Evolutionary conservation across 495 filamentous ascomycete genomes (phyloP).

Genomic region (Echria macrotheca): DNA sequence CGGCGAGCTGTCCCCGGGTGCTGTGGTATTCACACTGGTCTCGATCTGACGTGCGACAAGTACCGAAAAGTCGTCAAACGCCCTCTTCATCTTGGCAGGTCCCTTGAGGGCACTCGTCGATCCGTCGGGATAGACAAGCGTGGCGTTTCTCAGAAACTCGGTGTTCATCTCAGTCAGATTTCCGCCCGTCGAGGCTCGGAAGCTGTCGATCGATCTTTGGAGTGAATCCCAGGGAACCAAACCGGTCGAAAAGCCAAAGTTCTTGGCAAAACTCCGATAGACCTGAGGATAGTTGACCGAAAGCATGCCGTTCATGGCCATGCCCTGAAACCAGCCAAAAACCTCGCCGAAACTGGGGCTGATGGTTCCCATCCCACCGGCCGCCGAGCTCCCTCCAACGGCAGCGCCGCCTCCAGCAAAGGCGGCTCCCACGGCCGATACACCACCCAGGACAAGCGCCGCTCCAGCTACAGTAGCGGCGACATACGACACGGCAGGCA

Average conservation of each 20-base stretch:
- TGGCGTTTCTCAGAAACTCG: slow-evolving; percentile 65
- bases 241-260: slow-evolving; percentile 89
- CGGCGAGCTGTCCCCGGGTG: slow-evolving; percentile 11
- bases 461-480: slow-evolving; percentile 85
- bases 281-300: slow-evolving; percentile 80
- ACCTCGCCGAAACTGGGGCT: slow-evolving; percentile 86
- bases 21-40: slow-evolving; percentile 44
- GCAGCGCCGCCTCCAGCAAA: slow-evolving; percentile 40
- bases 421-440: slow-evolving; percentile 63
- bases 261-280: slow-evolving; percentile 82
- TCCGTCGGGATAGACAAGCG: slow-evolving; percentile 56
- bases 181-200: slow-evolving; percentile 74
- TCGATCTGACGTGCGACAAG: slow-evolving; percentile 47
- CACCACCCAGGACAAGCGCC: slow-evolving; percentile 67
- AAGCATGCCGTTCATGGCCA: slow-evolving; percentile 95
- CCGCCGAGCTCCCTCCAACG: slow-evolving; percentile 38
- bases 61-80: slow-evolving; percentile 41
- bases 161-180: slow-evolving; percentile 78
- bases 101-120: slow-evolving; percentile 33
- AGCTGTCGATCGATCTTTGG: slow-evolving; percentile 80
- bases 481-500: slow-evolving; percentile 75
- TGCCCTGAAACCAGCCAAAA: slow-evolving; percentile 83
- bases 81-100: slow-evolving; percentile 48
- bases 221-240: slow-evolving; percentile 75
- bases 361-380: slow-evolving; percentile 57